Percentiles rank a stretch among this genome's conserved stretches.
Evolutionary conservation across 2,329 filamentous ascomycete genomes (phyloP).

Genomic region (Microsporum ferrugineum): DNA sequence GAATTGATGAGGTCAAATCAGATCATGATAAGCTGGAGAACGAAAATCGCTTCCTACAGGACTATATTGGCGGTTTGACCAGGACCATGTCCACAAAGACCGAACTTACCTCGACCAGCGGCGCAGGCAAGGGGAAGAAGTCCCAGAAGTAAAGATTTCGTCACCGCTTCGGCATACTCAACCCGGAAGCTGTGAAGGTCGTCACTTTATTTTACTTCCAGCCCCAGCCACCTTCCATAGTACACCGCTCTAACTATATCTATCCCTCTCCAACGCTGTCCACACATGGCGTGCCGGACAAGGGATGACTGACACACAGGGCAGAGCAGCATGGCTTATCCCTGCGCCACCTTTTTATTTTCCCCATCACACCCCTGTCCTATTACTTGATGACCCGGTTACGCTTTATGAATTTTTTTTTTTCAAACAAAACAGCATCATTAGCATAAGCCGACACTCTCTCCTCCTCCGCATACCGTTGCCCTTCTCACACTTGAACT

Average conservation of each 20-base stretch:
- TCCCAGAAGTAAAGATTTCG: conserved; percentile 24
- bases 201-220: neutral
- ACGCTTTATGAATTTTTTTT: conserved; percentile 3
- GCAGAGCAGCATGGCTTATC: neutral
- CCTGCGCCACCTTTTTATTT: neutral
- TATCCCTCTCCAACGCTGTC: neutral
- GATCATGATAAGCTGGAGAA: conserved; percentile 95
- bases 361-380: neutral
- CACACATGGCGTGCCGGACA: neutral
- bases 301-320: neutral
- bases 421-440: neutral
- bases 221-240: neutral
- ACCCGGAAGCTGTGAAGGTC: neutral
- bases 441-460: conserved; percentile 1
- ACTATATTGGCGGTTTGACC: conserved; percentile 95
- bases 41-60: conserved; percentile 94
- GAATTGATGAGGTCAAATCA: conserved; percentile 84
- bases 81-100: conserved; percentile 49
- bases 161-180: neutral
- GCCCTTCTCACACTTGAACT: neutral
- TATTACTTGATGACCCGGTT: conserved; percentile 5
- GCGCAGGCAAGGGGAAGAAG: conserved; percentile 37
- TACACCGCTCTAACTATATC: neutral
- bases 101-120: conserved; percentile 44
- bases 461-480: neutral